Conservation (phyloP, 352 stramenopile species). For the Globisporangium okanoganense region DNA sequence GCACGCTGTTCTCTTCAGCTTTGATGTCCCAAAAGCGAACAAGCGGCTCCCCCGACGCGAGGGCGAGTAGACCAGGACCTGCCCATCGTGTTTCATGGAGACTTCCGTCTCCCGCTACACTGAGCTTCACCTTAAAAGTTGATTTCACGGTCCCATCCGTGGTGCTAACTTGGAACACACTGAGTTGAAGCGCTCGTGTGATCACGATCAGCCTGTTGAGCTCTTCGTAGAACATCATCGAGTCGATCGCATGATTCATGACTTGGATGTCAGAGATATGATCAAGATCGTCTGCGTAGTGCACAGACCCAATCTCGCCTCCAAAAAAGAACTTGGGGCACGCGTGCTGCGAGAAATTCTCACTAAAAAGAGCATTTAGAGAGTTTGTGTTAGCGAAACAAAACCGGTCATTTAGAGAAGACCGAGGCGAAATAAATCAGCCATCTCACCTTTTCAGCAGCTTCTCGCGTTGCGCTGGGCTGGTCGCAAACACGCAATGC, state of each 20-base stretch:
- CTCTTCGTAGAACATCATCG: constrained; percentile 89
- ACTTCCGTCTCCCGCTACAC: constrained; percentile 73
- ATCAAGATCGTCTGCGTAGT: constrained; percentile 91
- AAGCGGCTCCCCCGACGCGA: constrained; percentile 84
- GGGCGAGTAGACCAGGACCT: constrained; percentile 84
- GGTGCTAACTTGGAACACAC: constrained; percentile 86
- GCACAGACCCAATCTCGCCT: constrained; percentile 86
- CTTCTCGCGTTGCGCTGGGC: constrained; percentile 31
- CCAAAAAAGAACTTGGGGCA: constrained; percentile 92
- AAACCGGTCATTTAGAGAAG: neutral
- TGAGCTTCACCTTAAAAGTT: constrained; percentile 88
- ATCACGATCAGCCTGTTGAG: constrained; percentile 85
- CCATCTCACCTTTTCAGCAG: constrained; percentile 32
- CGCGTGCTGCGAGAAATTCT: constrained; percentile 43
- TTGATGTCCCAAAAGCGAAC: constrained; percentile 92
- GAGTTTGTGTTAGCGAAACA: neutral
- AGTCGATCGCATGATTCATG: constrained; percentile 83
- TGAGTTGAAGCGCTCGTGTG: constrained; percentile 85
- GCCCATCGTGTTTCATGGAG: constrained; percentile 88
- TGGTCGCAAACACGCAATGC: constrained; percentile 82
- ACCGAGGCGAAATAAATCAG: neutral
- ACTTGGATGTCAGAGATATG: constrained; percentile 90
- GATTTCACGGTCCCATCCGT: constrained; percentile 81
- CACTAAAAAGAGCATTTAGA: constrained; percentile 18
- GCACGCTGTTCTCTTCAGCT: constrained; percentile 90